A percentile compares a stretch with the other conserved stretches of the same genome.
Evolutionary conservation across 805 yeast species (phyloP).

Genomic region (Candida wancherniae): DNA sequence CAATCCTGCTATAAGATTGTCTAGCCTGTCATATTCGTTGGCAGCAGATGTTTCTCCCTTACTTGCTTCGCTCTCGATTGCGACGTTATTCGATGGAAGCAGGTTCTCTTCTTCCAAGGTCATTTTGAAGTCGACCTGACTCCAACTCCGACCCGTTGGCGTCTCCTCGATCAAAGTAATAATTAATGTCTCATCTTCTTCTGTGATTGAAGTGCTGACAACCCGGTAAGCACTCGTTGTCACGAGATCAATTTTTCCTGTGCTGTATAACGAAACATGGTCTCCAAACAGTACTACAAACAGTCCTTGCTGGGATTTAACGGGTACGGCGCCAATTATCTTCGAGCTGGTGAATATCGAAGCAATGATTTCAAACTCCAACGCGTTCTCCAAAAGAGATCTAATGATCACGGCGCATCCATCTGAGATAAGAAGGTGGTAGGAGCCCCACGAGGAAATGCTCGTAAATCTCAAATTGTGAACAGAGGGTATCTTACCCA

Average conservation of each 20-base stretch:
- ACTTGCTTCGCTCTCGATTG: no score
- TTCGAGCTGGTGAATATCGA: constrained; percentile 6
- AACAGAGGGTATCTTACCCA: constrained; percentile 1
- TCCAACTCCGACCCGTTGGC: constrained; percentile 12
- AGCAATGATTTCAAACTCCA: constrained; percentile 2
- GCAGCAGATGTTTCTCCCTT: no score
- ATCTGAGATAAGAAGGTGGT: constrained; percentile 10
- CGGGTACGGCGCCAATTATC: constrained; percentile 9
- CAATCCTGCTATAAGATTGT: no score
- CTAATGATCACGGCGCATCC: constrained; percentile 6
- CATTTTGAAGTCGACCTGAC: background rate
- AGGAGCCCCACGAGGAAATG: constrained; percentile 3
- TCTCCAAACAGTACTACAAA: no score
- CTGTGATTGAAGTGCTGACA: no score
- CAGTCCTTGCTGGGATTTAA: no score
- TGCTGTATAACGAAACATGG: no score
- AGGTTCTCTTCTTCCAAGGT: no score
- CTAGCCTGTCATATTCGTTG: no score
- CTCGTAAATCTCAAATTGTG: constrained; percentile 5
- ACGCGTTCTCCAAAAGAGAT: background rate
- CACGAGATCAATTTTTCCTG: no score
- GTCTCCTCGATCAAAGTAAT: constrained; percentile 10
- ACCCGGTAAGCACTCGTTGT: no score
- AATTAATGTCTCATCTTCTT: constrained; percentile 1
- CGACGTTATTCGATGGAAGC: no score